phyloP scores from a whole-genome alignment of 768 basidiomycete species.

The Pleurotus citrinopileatus region DNA sequence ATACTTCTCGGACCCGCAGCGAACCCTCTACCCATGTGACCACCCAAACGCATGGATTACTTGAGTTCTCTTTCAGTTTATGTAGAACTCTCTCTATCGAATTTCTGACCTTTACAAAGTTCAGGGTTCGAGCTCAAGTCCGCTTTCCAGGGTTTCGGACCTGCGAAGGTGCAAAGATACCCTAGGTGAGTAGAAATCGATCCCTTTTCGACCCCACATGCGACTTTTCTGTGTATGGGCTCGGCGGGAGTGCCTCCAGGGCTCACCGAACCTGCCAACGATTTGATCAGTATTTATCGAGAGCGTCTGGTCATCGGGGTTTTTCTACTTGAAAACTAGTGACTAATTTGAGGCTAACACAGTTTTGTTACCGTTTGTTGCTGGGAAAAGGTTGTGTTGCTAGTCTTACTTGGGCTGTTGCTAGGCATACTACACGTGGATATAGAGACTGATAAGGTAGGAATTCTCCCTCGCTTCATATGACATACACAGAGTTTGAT shows the following conservation, averaged over 20 bases:
- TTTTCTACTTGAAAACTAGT: conserved; percentile 2
- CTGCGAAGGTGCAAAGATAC: background rate
- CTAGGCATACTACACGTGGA: conserved; percentile 9
- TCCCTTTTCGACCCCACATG: background rate
- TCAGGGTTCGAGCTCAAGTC: background rate
- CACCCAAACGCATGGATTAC: background rate
- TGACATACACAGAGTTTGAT: background rate
- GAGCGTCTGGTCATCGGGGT: background rate
- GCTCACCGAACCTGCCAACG: background rate
- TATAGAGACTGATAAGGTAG: background rate
- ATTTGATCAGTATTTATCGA: background rate
- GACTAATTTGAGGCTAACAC: too few species aligned
- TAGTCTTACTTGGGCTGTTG: background rate
- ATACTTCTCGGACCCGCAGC: background rate
- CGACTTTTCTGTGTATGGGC: background rate
- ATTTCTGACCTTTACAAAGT: background rate
- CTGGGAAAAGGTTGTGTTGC: background rate
- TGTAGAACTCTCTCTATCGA: background rate
- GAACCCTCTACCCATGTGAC: background rate
- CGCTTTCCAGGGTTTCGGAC: background rate
- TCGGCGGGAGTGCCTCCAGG: background rate
- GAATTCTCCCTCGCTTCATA: background rate
- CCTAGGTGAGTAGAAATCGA: background rate
- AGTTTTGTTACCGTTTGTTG: background rate
- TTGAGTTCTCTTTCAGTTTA: background rate